Evolutionary conservation across 176 grass and related monocot genomes (phyloP).

Genomic region (Themeda triandra): DNA sequence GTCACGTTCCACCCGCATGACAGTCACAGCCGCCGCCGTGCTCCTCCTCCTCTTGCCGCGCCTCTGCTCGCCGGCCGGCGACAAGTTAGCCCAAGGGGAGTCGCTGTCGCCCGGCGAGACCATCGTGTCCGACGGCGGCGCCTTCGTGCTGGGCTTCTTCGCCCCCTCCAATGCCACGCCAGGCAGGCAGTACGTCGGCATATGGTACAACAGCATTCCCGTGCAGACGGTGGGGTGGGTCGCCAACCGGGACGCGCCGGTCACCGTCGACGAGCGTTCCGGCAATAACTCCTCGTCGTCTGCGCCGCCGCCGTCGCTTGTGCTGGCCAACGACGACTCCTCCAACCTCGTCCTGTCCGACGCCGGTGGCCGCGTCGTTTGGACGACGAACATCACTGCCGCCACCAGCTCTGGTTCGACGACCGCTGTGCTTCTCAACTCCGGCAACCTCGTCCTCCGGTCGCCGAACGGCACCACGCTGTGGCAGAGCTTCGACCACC

Average conservation of each 20-base stretch:
- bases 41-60: no score
- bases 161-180: neutral
- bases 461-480: neutral
- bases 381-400: neutral
- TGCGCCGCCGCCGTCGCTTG: neutral
- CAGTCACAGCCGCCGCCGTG: no score
- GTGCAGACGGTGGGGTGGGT: neutral
- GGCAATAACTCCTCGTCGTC: neutral
- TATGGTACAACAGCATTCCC: neutral
- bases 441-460: slow-evolving; percentile 3
- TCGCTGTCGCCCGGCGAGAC: neutral
- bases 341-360: neutral
- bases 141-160: slow-evolving; percentile 16
- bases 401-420: no score
- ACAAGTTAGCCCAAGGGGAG: neutral
- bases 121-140: neutral
- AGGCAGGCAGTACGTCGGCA: neutral
- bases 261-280: neutral
- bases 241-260: neutral
- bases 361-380: neutral
- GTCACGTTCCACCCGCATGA: no score
- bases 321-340: neutral
- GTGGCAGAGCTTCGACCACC: slow-evolving; percentile 43
- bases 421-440: neutral
- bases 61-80: no score